These are phyloP conservation scores for Nakazawaea ambrosiae DNA, from an alignment of 805 yeast genomes.

Conservation along the genomic window DNA sequence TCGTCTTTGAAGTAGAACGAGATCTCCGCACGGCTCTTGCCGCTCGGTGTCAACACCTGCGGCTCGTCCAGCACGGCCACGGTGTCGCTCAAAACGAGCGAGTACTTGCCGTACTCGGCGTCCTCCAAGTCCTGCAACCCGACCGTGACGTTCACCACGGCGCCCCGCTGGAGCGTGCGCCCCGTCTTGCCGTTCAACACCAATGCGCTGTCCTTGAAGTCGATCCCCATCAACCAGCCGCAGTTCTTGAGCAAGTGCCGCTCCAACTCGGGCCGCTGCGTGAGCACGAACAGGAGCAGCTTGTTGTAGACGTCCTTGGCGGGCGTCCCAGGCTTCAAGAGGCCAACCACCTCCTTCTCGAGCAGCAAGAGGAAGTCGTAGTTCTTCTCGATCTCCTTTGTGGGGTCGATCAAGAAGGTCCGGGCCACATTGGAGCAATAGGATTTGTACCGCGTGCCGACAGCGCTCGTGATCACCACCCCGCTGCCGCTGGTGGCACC, in stretches of 20 bases:
- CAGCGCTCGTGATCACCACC: slow-evolving; percentile 75
- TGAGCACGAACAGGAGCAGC: slow-evolving; percentile 51
- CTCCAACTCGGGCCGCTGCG: slow-evolving; percentile 60
- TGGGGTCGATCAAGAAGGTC: slow-evolving; percentile 85
- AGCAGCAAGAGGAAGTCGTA: slow-evolving; percentile 70
- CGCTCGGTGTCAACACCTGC: slow-evolving; percentile 62
- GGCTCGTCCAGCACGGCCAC: slow-evolving; percentile 63
- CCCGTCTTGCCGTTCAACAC: slow-evolving; percentile 69
- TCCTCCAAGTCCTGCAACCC: slow-evolving; percentile 65
- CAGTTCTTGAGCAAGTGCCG: slow-evolving; percentile 64
- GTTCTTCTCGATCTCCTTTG: slow-evolving; percentile 67
- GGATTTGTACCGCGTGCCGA: slow-evolving; percentile 82
- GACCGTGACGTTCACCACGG: slow-evolving; percentile 66
- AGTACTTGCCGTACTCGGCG: slow-evolving; percentile 51
- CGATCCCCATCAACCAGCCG: slow-evolving; percentile 88
- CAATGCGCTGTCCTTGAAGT: slow-evolving; percentile 74
- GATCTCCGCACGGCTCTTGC: slow-evolving; percentile 65
- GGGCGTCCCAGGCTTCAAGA: slow-evolving; percentile 59
- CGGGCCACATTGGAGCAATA: slow-evolving; percentile 87
- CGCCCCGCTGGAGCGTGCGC: slow-evolving; percentile 59
- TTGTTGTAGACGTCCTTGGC: slow-evolving; percentile 65
- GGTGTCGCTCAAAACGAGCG: slow-evolving; percentile 76
- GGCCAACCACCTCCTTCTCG: slow-evolving; percentile 55
- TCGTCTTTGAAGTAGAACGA: slow-evolving; percentile 79
- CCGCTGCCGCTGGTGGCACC: too few relatives aligned